Evolutionary conservation across 805 yeast species (phyloP).

Genomic region (Metschnikowia gruessii): DNA sequence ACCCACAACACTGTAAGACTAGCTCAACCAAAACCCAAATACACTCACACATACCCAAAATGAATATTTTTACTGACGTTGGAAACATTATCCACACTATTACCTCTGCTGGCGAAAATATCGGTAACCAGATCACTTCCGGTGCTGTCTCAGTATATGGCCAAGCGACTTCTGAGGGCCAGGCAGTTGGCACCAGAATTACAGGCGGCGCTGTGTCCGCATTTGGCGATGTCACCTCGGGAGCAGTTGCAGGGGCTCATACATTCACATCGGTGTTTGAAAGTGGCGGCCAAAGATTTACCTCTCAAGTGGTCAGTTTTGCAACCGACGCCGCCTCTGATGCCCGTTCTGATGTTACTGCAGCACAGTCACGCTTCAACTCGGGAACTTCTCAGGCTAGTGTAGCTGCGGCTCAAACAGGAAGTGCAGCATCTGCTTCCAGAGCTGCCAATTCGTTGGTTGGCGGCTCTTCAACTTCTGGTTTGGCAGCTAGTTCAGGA

Average conservation of each 20-base stretch:
- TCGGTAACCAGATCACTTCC: constrained; percentile 8
- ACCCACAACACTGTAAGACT: neutral
- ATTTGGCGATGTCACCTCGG: constrained; percentile 8
- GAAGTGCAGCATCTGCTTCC: constrained; percentile 2
- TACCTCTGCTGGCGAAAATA: constrained; percentile 9
- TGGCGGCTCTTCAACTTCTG: constrained; percentile 6
- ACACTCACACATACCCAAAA: neutral
- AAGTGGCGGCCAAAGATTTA: constrained; percentile 7
- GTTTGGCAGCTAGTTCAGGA: neutral
- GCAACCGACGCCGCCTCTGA: constrained; percentile 3
- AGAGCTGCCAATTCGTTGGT: constrained; percentile 8
- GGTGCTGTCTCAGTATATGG: constrained; percentile 12
- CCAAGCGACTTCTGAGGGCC: neutral
- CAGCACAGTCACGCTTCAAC: constrained; percentile 3
- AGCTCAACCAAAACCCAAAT: neutral
- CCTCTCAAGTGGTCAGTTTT: constrained; percentile 11
- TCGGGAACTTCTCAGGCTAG: constrained; percentile 7
- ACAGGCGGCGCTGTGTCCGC: neutral
- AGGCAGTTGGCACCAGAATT: neutral
- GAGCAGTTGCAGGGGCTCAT: constrained; percentile 18
- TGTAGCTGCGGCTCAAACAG: constrained; percentile 12
- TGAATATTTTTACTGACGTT: constrained; percentile 7
- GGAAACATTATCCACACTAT: constrained; percentile 10
- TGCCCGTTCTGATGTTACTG: constrained; percentile 6
- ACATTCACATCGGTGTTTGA: constrained; percentile 13